Percentiles rank a stretch among this genome's conserved stretches.
Evolutionary conservation across 306 rosid genomes (phyloP).

Genomic region (Inga oerstediana): DNA sequence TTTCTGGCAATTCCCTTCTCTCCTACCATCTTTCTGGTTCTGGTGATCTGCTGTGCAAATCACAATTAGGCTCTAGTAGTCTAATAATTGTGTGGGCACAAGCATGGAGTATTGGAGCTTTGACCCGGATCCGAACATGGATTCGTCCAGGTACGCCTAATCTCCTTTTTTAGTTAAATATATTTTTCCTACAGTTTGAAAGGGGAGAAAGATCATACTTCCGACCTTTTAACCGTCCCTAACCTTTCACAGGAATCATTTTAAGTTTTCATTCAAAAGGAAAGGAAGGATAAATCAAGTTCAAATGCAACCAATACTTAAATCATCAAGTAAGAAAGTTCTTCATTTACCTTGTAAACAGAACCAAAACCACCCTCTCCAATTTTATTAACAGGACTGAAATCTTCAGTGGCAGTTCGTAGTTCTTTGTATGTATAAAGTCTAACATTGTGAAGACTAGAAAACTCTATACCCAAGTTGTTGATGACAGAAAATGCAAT

Average conservation of each 20-base stretch:
- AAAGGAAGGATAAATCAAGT: slow-evolving; percentile 13
- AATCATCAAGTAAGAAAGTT: background rate
- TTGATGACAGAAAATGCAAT: too few relatives aligned
- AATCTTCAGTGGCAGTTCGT: slow-evolving; percentile 66
- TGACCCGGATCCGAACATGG: too few relatives aligned
- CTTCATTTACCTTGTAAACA: slow-evolving; percentile 69
- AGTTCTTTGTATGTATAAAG: slow-evolving; percentile 71
- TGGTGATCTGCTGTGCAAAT: too few relatives aligned
- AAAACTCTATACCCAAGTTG: slow-evolving; percentile 45
- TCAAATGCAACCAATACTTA: slow-evolving; percentile 28
- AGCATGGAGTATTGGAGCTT: too few relatives aligned
- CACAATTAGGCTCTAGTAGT: too few relatives aligned
- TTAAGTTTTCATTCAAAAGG: slow-evolving; percentile 24
- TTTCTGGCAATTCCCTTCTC: too few relatives aligned
- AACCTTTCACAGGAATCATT: slow-evolving; percentile 35
- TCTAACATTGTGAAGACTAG: slow-evolving; percentile 31
- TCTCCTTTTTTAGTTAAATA: too few relatives aligned
- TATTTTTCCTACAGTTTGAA: slow-evolving; percentile 48
- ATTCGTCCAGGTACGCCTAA: too few relatives aligned
- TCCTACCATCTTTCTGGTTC: too few relatives aligned
- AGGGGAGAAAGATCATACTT: slow-evolving; percentile 23
- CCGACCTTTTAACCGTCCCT: slow-evolving; percentile 75
- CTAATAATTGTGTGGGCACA: too few relatives aligned
- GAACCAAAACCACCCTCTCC: slow-evolving; percentile 99
- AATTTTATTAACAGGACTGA: slow-evolving; percentile 67